A percentile compares a stretch with the other conserved stretches of the same genome.
Conservation (phyloP, 768 basidiomycete species). For the Lyophyllum semitale region DNA sequence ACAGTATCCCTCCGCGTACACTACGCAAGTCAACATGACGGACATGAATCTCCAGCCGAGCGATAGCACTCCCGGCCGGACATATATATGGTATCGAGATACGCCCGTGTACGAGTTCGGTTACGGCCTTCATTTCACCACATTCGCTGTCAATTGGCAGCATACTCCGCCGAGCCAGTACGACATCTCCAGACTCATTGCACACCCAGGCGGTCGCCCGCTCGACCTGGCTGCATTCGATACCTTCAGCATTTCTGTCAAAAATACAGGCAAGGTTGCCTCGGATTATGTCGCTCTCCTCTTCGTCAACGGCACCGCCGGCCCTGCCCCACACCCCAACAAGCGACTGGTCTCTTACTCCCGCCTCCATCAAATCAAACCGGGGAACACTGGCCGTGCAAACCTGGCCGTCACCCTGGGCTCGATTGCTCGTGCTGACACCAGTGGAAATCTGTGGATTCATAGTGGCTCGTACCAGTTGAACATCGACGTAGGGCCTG, state of each 20-base stretch:
- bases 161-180: conserved; percentile 34
- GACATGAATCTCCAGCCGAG: conserved; percentile 58
- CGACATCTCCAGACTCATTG: conserved; percentile 42
- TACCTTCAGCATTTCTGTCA: conserved; percentile 48
- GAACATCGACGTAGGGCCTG: conserved; percentile 42
- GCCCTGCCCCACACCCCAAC: conserved; percentile 52
- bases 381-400: conserved; percentile 28
- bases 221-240: conserved; percentile 49
- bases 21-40: conserved; percentile 52
- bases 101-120: conserved; percentile 56
- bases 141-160: conserved; percentile 44
- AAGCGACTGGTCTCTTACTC: conserved; percentile 54
- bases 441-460: conserved; percentile 44
- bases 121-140: conserved; percentile 56
- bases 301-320: conserved; percentile 48
- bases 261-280: conserved; percentile 46
- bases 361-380: conserved; percentile 32
- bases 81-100: conserved; percentile 59
- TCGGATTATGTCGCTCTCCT: conserved; percentile 60
- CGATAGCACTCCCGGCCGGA: conserved; percentile 51
- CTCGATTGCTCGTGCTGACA: conserved; percentile 49
- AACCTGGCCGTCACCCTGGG: conserved; percentile 46
- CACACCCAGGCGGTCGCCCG: conserved; percentile 13
- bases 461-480: conserved; percentile 45
- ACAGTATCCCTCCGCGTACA: conserved; percentile 54